Percentiles rank a stretch among this genome's conserved stretches.
Evolutionary conservation across 352 stramenopile genomes (phyloP).

Genomic region (Thraustochytrium striatum): DNA sequence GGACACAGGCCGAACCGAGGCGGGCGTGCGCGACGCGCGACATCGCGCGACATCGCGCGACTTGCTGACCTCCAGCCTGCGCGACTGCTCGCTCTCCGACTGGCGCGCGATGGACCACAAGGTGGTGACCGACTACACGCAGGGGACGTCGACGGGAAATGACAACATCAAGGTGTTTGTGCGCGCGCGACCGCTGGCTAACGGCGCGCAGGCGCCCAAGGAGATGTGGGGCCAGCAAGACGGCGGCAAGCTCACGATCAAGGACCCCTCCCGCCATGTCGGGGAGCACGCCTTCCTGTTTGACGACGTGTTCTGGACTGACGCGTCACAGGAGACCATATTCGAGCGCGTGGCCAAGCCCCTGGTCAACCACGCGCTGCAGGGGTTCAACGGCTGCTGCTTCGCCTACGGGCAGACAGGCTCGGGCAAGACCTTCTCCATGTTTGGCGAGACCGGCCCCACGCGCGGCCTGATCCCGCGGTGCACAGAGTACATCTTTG

Average conservation of each 20-base stretch:
- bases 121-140: slow-evolving; percentile 50
- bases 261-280: slow-evolving; percentile 12
- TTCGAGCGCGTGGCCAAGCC: slow-evolving; percentile 55
- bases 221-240: slow-evolving; percentile 38
- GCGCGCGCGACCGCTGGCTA: slow-evolving; percentile 14
- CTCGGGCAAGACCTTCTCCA: slow-evolving; percentile 69
- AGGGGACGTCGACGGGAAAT: slow-evolving; percentile 31
- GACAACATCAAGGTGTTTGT: slow-evolving; percentile 50
- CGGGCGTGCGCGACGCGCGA: background rate
- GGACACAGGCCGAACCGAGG: too few relatives aligned
- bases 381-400: slow-evolving; percentile 85
- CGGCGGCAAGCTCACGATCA: slow-evolving; percentile 24
- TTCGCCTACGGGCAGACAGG: slow-evolving; percentile 83
- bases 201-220: slow-evolving; percentile 17
- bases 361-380: slow-evolving; percentile 79
- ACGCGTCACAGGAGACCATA: slow-evolving; percentile 56
- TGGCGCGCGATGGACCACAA: slow-evolving; percentile 40
- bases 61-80: background rate
- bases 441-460: slow-evolving; percentile 78
- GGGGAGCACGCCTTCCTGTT: slow-evolving; percentile 55
- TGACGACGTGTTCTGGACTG: slow-evolving; percentile 58
- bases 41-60: background rate
- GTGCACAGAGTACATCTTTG: slow-evolving; percentile 80
- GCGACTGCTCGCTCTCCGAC: background rate
- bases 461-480: slow-evolving; percentile 76